These are phyloP conservation scores for Phytophthora kernoviae DNA, from an alignment of 352 stramenopile genomes.

Conservation along the genomic window DNA sequence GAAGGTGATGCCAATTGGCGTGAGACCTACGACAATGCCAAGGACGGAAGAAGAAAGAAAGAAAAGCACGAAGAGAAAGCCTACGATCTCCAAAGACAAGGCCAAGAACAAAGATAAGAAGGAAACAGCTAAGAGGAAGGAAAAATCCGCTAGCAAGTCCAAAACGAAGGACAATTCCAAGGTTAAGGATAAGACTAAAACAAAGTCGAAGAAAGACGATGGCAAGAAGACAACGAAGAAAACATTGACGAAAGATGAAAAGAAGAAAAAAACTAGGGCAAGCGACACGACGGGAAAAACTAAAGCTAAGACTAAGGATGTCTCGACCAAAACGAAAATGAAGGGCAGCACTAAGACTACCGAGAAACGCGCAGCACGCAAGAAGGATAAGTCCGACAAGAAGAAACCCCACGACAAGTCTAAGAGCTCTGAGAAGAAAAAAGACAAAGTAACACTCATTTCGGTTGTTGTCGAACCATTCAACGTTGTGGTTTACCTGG, in stretches of 20 bases:
- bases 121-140: constrained; percentile 9
- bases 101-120: constrained; percentile 22
- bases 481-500: too few species aligned
- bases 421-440: constrained; percentile 5
- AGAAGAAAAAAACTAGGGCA: constrained; percentile 9
- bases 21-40: constrained; percentile 71
- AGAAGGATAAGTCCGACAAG: constrained; percentile 19
- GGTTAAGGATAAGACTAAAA: constrained; percentile 12
- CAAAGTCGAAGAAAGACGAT: constrained; percentile 1
- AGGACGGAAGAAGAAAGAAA: constrained; percentile 64
- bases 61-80: constrained; percentile 26
- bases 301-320: constrained; percentile 21
- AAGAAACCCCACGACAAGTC: constrained; percentile 11
- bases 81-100: constrained; percentile 13
- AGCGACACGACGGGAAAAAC: constrained; percentile 7
- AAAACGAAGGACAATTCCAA: constrained; percentile 10
- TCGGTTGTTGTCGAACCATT: too few species aligned
- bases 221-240: constrained; percentile 16
- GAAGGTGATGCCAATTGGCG: constrained; percentile 75
- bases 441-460: constrained; percentile 5
- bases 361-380: constrained; percentile 1
- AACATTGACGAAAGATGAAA: constrained; percentile 7
- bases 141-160: constrained; percentile 5
- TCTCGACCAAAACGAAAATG: constrained; percentile 19
- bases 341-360: neutral